phyloP scores from a whole-genome alignment of 2,329 filamentous ascomycete genomes.

The Fonsecaea multimorphosa region DNA sequence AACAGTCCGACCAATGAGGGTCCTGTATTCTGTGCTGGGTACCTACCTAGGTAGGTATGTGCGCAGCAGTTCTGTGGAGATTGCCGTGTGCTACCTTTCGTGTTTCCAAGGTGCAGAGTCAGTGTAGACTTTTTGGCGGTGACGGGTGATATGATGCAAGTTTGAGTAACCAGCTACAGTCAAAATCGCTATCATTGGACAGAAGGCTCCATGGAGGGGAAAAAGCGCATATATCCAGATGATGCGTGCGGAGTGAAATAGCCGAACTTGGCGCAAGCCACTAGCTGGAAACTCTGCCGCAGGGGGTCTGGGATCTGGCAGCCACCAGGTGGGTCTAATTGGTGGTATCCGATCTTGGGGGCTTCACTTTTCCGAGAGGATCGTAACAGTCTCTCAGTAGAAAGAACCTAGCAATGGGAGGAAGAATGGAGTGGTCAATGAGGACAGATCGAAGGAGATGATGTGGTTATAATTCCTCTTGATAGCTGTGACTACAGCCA shows the following conservation, averaged over 20 bases:
- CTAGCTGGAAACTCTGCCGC: neutral
- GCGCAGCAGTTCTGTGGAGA: neutral
- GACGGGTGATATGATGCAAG: neutral
- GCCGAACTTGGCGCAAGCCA: conserved; percentile 8
- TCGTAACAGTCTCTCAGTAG: neutral
- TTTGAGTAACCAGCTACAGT: neutral
- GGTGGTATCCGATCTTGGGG: conserved; percentile 5
- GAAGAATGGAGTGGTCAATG: too few relatives aligned
- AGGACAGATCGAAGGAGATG: neutral
- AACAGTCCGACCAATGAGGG: neutral
- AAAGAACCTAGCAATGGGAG: too few relatives aligned
- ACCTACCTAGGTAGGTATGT: too few relatives aligned
- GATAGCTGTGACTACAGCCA: too few relatives aligned
- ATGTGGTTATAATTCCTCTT: neutral
- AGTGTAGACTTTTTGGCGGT: neutral
- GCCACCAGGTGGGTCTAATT: conserved; percentile 12
- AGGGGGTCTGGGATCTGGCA: conserved; percentile 15
- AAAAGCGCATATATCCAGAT: neutral
- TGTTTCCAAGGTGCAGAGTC: neutral
- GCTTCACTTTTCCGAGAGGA: neutral
- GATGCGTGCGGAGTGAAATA: neutral
- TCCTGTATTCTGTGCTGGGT: neutral
- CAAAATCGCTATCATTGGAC: neutral
- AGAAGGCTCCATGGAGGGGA: neutral
- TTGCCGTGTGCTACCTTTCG: neutral